These are phyloP conservation scores for Scytalidium sp. DNA, from an alignment of 2,329 filamentous ascomycete genomes.

Conservation along the genomic window DNA sequence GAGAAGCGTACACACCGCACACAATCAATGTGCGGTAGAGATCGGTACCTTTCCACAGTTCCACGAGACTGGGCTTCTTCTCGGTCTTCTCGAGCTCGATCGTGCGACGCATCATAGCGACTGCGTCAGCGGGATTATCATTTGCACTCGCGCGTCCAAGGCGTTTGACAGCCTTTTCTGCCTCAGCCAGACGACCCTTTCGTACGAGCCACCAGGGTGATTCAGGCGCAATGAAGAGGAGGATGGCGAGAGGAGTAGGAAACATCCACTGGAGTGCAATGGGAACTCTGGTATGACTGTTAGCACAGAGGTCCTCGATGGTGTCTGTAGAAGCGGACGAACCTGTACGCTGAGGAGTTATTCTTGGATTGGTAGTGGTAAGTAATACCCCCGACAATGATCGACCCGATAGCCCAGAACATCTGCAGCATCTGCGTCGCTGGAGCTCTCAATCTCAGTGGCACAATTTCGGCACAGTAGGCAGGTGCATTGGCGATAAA, in stretches of 20 bases:
- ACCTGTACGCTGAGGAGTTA: slow-evolving; percentile 38
- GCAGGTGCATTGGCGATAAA: slow-evolving; percentile 65
- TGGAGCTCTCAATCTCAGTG: slow-evolving; percentile 53
- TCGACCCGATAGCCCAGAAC: slow-evolving; percentile 61
- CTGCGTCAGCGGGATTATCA: slow-evolving; percentile 38
- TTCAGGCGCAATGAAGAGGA: slow-evolving; percentile 43
- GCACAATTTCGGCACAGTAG: slow-evolving; percentile 60
- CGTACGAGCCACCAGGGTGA: slow-evolving; percentile 48
- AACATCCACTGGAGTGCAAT: slow-evolving; percentile 53
- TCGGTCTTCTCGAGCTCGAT: slow-evolving; percentile 50
- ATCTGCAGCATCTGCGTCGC: slow-evolving; percentile 63
- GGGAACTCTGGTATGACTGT: slow-evolving; percentile 39
- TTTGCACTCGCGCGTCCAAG: slow-evolving; percentile 41
- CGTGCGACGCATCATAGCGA: slow-evolving; percentile 58
- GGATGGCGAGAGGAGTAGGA: slow-evolving; percentile 47
- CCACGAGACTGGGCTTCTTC: slow-evolving; percentile 44
- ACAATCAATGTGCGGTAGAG: slow-evolving; percentile 51
- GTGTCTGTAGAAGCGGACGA: slow-evolving; percentile 23
- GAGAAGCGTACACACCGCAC: slow-evolving; percentile 54
- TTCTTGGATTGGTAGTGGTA: slow-evolving; percentile 45
- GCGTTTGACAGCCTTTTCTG: slow-evolving; percentile 43
- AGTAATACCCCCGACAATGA: slow-evolving; percentile 56
- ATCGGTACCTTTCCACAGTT: slow-evolving; percentile 54
- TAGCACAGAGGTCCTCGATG: slow-evolving; percentile 25
- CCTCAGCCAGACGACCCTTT: slow-evolving; percentile 35